Evolutionary conservation across 1,284 basidiomycete species (phyloP).

Genomic region (Cryptococcus sp.): DNA sequence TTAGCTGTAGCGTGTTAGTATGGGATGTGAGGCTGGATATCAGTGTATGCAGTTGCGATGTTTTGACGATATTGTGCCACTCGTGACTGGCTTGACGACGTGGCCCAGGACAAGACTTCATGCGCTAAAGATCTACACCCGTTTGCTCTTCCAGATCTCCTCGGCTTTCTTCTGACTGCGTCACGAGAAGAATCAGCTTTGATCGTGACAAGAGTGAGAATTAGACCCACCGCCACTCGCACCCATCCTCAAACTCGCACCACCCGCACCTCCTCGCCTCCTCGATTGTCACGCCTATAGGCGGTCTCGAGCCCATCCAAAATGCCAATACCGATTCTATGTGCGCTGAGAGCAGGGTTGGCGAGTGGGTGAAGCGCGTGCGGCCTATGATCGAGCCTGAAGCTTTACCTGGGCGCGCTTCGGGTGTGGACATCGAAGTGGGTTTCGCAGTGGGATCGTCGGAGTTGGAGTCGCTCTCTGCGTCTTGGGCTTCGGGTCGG

Average conservation of each 20-base stretch:
- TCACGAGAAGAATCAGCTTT: neutral
- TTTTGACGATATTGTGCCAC: no score
- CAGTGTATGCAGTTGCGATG: neutral
- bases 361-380: constrained; percentile 65
- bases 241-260: constrained; percentile 75
- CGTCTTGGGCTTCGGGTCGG: neutral
- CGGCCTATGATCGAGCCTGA: constrained; percentile 65
- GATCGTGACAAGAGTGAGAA: neutral
- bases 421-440: constrained; percentile 1
- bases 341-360: constrained; percentile 61
- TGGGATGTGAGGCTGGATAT: neutral
- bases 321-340: constrained; percentile 65
- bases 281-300: constrained; percentile 67
- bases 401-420: constrained; percentile 4
- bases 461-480: neutral
- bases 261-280: constrained; percentile 70
- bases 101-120: neutral
- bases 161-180: constrained; percentile 7
- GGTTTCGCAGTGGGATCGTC: constrained; percentile 6
- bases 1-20: no score
- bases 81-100: no score
- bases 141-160: neutral
- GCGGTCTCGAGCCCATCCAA: constrained; percentile 71
- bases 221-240: constrained; percentile 70
- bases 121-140: neutral